Base-by-base conservation (phyloP, 2,329 filamentous ascomycete genomes). In the Diatrype stigma region DNA sequence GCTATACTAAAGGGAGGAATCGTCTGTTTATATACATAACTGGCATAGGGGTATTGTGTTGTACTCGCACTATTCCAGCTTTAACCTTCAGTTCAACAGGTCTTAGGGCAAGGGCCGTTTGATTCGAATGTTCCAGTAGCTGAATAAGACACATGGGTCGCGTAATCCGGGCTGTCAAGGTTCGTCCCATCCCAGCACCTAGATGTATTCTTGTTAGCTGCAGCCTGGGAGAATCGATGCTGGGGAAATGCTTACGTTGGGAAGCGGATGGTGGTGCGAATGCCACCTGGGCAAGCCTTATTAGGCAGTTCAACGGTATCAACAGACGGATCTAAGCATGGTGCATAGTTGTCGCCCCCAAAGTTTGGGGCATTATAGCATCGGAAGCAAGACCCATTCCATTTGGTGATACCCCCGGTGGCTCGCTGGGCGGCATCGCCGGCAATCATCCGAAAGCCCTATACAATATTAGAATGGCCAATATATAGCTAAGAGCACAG, bases 101-200 rank as follows among this genome's bases (percentile, higher is more conserved):
- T n/a, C 6, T 30, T 10, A 30, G 26, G 79, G 58, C 79, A 82
- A 10, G 61, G 54, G 16, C 77, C 78, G 40, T 59, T 53, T 53
- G 76, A 72, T 32, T 70, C 61, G 12, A 64, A 68, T 14, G 60
- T 65, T 2, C 61, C 63, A 16, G 14, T 62, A 48, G 52, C 61
- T 2, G 78, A 78, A 50, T 80, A 81, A 2, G 71, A 67, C 55
- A 81, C 71, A 56, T 82, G 79, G 19, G 65, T 74, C 45, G 70
- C 70, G 60, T 79, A 75, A 56, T 79, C 71, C 0, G 68, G 51
- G 4, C 70, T 67, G 53, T 80, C 76, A 28, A 75, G 56, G 50
- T 76, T 70, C 35, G 67, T 65, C 37, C 79, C 79, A 49, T 82
- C 70, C 79, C 79, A 81, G 66, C 78, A 82, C 14, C 60, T 63